These are phyloP conservation scores for Colletotrichum sp. DNA, from an alignment of 2,329 filamentous ascomycete genomes.

Conservation along the genomic window DNA sequence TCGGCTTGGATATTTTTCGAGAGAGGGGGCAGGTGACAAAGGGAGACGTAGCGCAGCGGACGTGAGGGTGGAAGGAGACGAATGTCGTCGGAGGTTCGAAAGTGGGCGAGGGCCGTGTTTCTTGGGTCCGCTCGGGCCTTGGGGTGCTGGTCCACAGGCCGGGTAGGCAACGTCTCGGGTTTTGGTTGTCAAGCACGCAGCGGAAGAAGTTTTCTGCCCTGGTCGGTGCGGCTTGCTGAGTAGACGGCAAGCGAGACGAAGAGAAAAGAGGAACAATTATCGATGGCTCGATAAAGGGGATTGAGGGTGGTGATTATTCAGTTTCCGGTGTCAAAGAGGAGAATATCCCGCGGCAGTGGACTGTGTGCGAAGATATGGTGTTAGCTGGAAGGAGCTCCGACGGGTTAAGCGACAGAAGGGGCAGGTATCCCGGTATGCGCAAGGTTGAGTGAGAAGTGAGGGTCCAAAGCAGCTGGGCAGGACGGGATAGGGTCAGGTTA, in stretches of 20 bases:
- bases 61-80: constrained; percentile 10
- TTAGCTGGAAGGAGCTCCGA: constrained; percentile 19
- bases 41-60: neutral
- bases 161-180: constrained; percentile 13
- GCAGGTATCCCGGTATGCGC: constrained; percentile 12
- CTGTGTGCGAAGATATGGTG: neutral
- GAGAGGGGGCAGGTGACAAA: neutral
- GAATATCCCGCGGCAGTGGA: neutral
- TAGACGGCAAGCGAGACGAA: neutral
- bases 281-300: neutral
- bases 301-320: neutral
- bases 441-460: constrained; percentile 10
- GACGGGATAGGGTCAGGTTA: neutral
- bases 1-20: neutral
- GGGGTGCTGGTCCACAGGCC: constrained; percentile 19
- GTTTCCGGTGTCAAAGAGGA: neutral
- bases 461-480: constrained; percentile 7
- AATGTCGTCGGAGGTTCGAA: constrained; percentile 19
- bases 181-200: neutral
- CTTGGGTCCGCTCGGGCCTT: constrained; percentile 24
- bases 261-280: neutral
- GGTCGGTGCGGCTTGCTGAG: neutral
- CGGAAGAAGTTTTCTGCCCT: neutral
- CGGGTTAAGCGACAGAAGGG: constrained; percentile 18
- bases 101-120: constrained; percentile 21